Evolutionary conservation across 2,329 filamentous ascomycete species (phyloP), one percentile per base, ranked within the genome.

Genomic region (Rhynchosporium secalis): DNA sequence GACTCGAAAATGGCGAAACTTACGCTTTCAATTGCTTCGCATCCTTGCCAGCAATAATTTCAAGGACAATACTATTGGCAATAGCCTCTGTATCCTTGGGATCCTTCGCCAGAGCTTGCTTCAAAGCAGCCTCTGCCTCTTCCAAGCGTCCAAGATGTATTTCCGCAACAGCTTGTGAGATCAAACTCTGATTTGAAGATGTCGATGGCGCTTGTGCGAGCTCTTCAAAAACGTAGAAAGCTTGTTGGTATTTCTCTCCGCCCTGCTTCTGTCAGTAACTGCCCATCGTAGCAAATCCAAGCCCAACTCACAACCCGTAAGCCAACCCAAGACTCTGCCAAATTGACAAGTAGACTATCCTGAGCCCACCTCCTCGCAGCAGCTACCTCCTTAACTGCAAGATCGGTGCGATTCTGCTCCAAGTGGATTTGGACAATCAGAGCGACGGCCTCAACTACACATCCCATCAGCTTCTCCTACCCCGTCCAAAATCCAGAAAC

Each of bases 191-290:
- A 58, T 88, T 82, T 15, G 91, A 91, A 55, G 91, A 87, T 20
- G 91, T 92, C 38, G 90, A 87, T 2, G 92, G 89, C 33, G 91
- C 88, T 74, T 96, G 91, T 4, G 95, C 94, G 55, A 98, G 85
- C 77, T 99, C 95, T 78, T 98, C 94, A 73, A 92, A 98, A 65
- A 98, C 94, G 81, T 99, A 98, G 78, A 96, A 98, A 20, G 94
- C 89, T 73, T 95, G 91, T 74, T 98, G 95, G 78, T 98, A 98
- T 76, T 92, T 95, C 70, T 96, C 92, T 69, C 93, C 93, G 73
- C 94, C 94, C 89, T 96, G 65, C 28, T 41, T 38, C 45, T 33
- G 63, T 79, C 67, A 77, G 72, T 65, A 55, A 29, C 41, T 60
- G 47, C 29, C 15, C 4, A 6, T 10, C 7, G 15, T 13, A 33